Percentiles rank a stretch among this genome's conserved stretches.
These are phyloP conservation scores for Chaetomiaceae sp. DNA, from an alignment of 2,329 filamentous ascomycete genomes.

Conservation along the genomic window DNA sequence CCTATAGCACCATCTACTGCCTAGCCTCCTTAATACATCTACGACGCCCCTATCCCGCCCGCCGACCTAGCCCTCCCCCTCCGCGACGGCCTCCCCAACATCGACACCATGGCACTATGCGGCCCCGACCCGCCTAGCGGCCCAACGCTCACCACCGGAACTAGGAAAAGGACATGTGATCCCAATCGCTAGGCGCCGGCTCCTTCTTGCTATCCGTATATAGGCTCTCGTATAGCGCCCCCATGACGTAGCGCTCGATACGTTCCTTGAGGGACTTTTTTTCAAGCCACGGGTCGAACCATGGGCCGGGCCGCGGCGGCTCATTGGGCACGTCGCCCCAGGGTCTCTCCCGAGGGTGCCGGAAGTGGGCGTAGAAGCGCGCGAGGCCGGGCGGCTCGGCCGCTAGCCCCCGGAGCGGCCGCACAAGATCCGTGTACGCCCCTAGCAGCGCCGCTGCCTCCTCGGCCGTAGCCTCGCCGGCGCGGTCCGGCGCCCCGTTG, in stretches of 20 bases:
- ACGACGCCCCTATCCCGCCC: too few relatives aligned
- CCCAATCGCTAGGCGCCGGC: not conserved
- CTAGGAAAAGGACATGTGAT: not conserved
- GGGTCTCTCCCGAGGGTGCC: not conserved
- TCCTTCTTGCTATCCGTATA: not conserved
- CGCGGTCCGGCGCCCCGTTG: not conserved
- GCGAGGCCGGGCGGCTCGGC: not conserved
- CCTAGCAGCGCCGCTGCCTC: not conserved
- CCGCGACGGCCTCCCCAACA: too few relatives aligned
- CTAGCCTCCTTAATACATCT: too few relatives aligned
- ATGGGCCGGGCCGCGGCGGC: not conserved
- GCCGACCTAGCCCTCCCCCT: too few relatives aligned
- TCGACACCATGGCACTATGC: too few relatives aligned
- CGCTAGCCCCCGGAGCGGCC: constrained; percentile 1
- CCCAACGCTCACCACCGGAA: not conserved
- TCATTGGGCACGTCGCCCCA: not conserved
- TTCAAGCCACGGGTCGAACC: not conserved
- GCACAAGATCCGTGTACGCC: not conserved
- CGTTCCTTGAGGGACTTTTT: constrained; percentile 1
- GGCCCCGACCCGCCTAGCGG: too few relatives aligned
- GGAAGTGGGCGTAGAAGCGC: constrained; percentile 1
- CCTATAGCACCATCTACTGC: too few relatives aligned
- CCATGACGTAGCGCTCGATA: constrained; percentile 5
- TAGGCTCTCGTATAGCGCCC: constrained; percentile 1
- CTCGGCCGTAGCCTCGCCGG: not conserved